These are phyloP conservation scores for Hemileia vastatrix DNA, from an alignment of 1,284 basidiomycete genomes.

Conservation along the genomic window DNA sequence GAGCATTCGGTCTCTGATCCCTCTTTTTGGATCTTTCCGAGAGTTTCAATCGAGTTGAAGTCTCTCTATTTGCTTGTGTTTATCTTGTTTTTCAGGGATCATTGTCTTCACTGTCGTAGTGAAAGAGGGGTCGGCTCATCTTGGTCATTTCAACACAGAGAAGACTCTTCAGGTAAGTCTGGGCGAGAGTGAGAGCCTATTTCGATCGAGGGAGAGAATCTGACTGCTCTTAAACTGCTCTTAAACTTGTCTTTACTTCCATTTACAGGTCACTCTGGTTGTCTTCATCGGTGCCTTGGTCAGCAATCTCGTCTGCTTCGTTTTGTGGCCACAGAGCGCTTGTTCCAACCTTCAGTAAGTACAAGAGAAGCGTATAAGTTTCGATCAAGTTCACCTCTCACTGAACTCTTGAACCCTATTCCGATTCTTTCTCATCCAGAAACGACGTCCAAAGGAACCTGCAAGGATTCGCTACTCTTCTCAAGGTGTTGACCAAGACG, in stretches of 20 bases:
- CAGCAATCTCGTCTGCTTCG: constrained; percentile 74
- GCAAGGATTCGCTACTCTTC: constrained; percentile 35
- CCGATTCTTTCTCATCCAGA: not conserved
- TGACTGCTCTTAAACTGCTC: too few relatives aligned
- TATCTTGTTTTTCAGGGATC: too few relatives aligned
- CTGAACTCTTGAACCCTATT: not conserved
- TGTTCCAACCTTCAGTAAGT: constrained; percentile 64
- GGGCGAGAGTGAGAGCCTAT: too few relatives aligned
- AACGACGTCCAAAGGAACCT: constrained; percentile 34
- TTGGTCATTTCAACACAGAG: constrained; percentile 41
- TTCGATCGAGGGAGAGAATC: too few relatives aligned
- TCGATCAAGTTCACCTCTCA: not conserved
- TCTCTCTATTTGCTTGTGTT: too few relatives aligned
- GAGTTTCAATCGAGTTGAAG: constrained; percentile 18
- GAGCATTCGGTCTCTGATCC: not conserved
- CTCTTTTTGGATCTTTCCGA: not conserved
- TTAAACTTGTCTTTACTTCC: constrained; percentile 37
- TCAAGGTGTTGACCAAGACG: constrained; percentile 37
- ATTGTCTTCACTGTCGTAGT: too few relatives aligned
- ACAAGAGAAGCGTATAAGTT: too few relatives aligned
- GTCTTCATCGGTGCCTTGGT: constrained; percentile 64
- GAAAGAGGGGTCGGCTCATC: constrained; percentile 74
- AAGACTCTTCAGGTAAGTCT: constrained; percentile 42
- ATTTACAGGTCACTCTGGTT: constrained; percentile 65
- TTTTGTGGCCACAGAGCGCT: constrained; percentile 73